A percentile compares a stretch with the other conserved stretches of the same genome.
Evolutionary conservation across 768 basidiomycete species (phyloP).

Genomic region (Dacryopinax spathularia): DNA sequence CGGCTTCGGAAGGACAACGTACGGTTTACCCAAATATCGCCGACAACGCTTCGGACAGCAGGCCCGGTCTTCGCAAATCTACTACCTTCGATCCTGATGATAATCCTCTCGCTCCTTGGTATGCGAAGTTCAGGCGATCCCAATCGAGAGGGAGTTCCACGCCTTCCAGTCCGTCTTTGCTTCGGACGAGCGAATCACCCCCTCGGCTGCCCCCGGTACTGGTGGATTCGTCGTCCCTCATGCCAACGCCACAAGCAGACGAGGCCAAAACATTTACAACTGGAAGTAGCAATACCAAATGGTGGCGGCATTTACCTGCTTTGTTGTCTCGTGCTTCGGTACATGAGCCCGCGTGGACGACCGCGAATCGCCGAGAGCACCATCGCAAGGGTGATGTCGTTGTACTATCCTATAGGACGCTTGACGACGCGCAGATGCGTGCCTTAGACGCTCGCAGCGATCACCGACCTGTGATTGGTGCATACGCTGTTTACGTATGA

Average conservation of each 20-base stretch:
- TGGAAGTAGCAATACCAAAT: background rate
- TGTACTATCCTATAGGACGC: slow-evolving; percentile 55
- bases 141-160: background rate
- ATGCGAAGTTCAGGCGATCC: background rate
- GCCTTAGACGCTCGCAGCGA: slow-evolving; percentile 66
- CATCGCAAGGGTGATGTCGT: slow-evolving; percentile 53
- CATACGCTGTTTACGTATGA: slow-evolving; percentile 55
- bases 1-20: too few relatives aligned
- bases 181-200: background rate
- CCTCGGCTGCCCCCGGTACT: background rate
- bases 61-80: background rate
- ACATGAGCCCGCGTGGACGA: slow-evolving; percentile 17
- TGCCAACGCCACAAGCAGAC: background rate
- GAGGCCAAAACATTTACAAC: background rate
- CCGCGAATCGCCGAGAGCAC: slow-evolving; percentile 11
- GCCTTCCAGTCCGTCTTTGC: background rate
- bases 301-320: background rate
- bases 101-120: background rate
- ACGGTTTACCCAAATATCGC: too few relatives aligned
- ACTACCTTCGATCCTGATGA: background rate
- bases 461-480: slow-evolving; percentile 73
- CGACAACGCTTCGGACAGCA: too few relatives aligned
- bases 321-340: background rate
- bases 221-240: background rate
- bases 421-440: slow-evolving; percentile 63